Percentiles rank a stretch among this genome's conserved stretches.
Conservation (phyloP, 768 basidiomycete genomes). For the Mycena indigotica region DNA sequence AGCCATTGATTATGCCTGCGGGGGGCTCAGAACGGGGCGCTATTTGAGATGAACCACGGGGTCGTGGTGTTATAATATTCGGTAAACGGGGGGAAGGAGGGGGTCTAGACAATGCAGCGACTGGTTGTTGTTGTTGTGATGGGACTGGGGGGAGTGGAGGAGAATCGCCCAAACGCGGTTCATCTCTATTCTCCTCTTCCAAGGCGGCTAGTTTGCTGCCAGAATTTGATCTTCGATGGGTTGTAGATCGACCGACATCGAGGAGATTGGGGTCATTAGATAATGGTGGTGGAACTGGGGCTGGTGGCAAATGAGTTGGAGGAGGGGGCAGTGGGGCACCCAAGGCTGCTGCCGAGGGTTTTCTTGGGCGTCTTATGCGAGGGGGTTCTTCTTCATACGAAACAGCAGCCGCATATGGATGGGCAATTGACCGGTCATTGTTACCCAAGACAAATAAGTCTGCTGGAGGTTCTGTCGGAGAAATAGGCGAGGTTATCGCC, state of each 20-base stretch:
- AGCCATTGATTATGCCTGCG: constrained; percentile 54
- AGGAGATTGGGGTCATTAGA: constrained; percentile 30
- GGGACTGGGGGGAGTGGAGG: constrained; percentile 73
- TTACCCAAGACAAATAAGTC: constrained; percentile 33
- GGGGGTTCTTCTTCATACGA: constrained; percentile 41
- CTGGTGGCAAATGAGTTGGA: constrained; percentile 63
- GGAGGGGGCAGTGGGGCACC: constrained; percentile 64
- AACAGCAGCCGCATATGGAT: constrained; percentile 55
- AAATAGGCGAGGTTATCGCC: not conserved
- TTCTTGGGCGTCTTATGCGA: constrained; percentile 48
- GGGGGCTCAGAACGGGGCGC: constrained; percentile 40
- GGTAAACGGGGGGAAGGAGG: constrained; percentile 55
- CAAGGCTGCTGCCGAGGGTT: constrained; percentile 49
- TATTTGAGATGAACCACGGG: constrained; percentile 59
- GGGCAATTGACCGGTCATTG: constrained; percentile 31
- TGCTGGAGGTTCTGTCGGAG: not conserved
- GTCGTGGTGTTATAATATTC: constrained; percentile 45
- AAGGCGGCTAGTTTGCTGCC: constrained; percentile 59
- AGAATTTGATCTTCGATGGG: constrained; percentile 59
- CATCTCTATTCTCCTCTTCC: constrained; percentile 59
- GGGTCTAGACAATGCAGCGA: constrained; percentile 37
- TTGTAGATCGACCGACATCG: constrained; percentile 32
- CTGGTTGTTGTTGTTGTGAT: constrained; percentile 42
- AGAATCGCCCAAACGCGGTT: constrained; percentile 46
- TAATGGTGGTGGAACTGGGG: constrained; percentile 43